Percentiles rank a stretch among this genome's conserved stretches.
phyloP scores from a whole-genome alignment of 2,329 filamentous ascomycete genomes.

The Septoria linicola region DNA sequence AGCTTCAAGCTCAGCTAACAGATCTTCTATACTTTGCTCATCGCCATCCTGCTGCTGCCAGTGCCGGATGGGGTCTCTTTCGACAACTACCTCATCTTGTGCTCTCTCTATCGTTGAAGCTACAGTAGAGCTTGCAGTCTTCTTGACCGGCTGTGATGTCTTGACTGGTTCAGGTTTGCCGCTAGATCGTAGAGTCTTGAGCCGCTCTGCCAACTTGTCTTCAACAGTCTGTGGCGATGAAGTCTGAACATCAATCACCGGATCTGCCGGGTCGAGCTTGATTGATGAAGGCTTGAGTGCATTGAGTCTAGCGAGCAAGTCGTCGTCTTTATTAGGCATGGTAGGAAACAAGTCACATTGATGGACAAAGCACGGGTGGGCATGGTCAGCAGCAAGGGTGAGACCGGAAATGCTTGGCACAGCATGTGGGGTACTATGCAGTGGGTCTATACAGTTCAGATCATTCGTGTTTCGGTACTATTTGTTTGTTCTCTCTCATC shows the following conservation, averaged over 20 bases:
- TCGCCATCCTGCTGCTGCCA: constrained; percentile 43
- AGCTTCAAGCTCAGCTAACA: constrained; percentile 45
- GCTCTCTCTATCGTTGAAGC: neutral
- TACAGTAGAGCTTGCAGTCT: neutral
- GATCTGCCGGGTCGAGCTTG: constrained; percentile 31
- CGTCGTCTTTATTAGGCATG: constrained; percentile 39
- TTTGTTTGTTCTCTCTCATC: too few species aligned
- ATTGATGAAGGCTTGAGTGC: constrained; percentile 48
- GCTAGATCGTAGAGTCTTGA: constrained; percentile 33
- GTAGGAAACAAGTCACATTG: neutral
- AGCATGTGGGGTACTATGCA: too few species aligned
- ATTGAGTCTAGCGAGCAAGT: constrained; percentile 50
- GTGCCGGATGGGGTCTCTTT: constrained; percentile 29
- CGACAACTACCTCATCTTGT: constrained; percentile 26
- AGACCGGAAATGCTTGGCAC: too few species aligned
- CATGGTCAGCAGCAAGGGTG: too few species aligned
- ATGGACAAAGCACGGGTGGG: neutral
- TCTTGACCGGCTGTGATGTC: constrained; percentile 1
- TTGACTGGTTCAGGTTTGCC: neutral
- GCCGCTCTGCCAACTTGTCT: constrained; percentile 37
- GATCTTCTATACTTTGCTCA: constrained; percentile 49
- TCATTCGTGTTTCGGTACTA: too few species aligned
- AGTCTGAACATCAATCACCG: constrained; percentile 29
- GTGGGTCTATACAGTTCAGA: too few species aligned
- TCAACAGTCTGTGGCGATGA: constrained; percentile 28